Evolutionary conservation across 192 early-diverging fungal genomes (phyloP).

Genomic region (Backusella tuberculispora): DNA sequence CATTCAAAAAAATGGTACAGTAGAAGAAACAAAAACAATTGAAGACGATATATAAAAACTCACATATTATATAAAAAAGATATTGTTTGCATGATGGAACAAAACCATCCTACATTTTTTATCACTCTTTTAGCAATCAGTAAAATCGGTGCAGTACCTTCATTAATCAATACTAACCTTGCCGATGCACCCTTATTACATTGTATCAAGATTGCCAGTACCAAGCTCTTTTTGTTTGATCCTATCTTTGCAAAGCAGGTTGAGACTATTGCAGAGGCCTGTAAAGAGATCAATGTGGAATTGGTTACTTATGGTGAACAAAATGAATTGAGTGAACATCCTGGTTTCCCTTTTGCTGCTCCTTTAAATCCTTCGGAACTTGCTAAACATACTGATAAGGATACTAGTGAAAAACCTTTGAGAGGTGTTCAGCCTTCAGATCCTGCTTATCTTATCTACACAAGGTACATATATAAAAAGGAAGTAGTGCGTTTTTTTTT

Average conservation of each 20-base stretch:
- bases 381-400: slow-evolving; percentile 35
- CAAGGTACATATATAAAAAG: slow-evolving; percentile 19
- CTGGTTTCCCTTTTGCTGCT: slow-evolving; percentile 23
- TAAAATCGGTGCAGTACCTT: slow-evolving; percentile 59
- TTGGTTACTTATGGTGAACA: slow-evolving; percentile 36
- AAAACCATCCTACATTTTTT: slow-evolving; percentile 63
- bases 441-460: slow-evolving; percentile 47
- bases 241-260: slow-evolving; percentile 35
- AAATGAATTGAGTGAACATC: slow-evolving; percentile 32
- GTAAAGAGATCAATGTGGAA: slow-evolving; percentile 31
- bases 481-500: slow-evolving; percentile 21
- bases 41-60: not conserved
- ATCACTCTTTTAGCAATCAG: slow-evolving; percentile 54
- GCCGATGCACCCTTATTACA: slow-evolving; percentile 45
- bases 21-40: not conserved
- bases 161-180: slow-evolving; percentile 67
- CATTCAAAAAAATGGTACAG: slow-evolving; percentile 30
- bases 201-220: slow-evolving; percentile 43
- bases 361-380: slow-evolving; percentile 37
- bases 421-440: slow-evolving; percentile 31
- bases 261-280: slow-evolving; percentile 29
- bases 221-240: slow-evolving; percentile 52
- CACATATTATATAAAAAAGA: slow-evolving; percentile 40
- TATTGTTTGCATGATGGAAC: slow-evolving; percentile 55
- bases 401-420: slow-evolving; percentile 28